These are phyloP conservation scores for Triticum urartu DNA, from an alignment of 176 grass and related monocot genomes.

Conservation along the genomic window DNA sequence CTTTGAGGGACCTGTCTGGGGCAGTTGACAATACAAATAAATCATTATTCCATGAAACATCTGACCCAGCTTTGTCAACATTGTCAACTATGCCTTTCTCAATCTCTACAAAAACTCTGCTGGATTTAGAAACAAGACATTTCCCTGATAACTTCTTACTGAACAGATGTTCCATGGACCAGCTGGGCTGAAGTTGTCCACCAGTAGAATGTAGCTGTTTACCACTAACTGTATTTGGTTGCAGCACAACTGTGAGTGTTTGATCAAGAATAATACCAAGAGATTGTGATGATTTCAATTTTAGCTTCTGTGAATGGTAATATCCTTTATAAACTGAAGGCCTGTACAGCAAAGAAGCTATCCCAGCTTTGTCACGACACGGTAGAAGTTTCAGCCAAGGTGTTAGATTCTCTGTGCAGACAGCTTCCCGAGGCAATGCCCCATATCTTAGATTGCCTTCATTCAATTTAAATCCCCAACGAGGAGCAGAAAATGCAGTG, in stretches of 20 bases:
- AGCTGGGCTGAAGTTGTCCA: slow-evolving; percentile 60
- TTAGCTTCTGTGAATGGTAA: slow-evolving; percentile 93
- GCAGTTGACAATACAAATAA: slow-evolving; percentile 55
- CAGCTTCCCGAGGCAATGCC: slow-evolving; percentile 87
- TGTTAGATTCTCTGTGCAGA: slow-evolving; percentile 96
- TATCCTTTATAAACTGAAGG: slow-evolving; percentile 96
- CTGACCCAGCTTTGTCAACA: slow-evolving; percentile 33
- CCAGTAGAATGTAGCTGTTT: slow-evolving; percentile 38
- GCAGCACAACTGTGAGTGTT: slow-evolving; percentile 77
- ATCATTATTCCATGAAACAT: slow-evolving; percentile 49
- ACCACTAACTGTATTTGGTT: slow-evolving; percentile 37
- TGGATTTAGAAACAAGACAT: slow-evolving; percentile 71
- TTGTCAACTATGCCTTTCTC: slow-evolving; percentile 49
- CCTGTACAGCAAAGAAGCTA: slow-evolving; percentile 81
- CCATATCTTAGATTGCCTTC: slow-evolving; percentile 77
- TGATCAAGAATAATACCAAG: slow-evolving; percentile 78
- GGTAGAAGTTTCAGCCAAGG: slow-evolving; percentile 98
- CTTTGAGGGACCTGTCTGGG: slow-evolving; percentile 62
- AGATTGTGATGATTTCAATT: slow-evolving; percentile 52
- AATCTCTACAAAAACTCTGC: slow-evolving; percentile 81
- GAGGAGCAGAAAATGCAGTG: slow-evolving; percentile 73
- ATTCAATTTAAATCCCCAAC: slow-evolving; percentile 71
- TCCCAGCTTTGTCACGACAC: slow-evolving; percentile 90
- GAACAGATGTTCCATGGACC: slow-evolving; percentile 83
- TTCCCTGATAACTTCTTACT: slow-evolving; percentile 67